Evolutionary conservation across 208 protist genomes (phyloP).

Genomic region (Trypanosomatidae sp.): DNA sequence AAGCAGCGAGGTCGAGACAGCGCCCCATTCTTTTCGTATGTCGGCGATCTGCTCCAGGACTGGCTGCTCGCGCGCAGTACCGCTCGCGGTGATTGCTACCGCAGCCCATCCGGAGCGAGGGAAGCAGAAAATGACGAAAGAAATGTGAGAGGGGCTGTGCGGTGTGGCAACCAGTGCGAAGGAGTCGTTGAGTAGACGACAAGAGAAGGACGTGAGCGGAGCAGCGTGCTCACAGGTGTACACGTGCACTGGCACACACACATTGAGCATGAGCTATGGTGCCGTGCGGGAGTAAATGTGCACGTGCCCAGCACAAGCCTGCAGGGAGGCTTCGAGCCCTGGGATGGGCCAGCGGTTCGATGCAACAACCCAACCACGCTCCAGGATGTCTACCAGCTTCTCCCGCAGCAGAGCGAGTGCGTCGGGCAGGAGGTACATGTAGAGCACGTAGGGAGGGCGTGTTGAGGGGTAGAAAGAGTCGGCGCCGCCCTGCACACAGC

Average conservation of each 20-base stretch:
- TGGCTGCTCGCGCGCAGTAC: neutral
- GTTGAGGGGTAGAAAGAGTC: neutral
- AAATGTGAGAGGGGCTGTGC: neutral
- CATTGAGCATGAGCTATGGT: neutral
- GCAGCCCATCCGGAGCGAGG: neutral
- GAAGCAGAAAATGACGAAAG: neutral
- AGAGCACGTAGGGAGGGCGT: slow-evolving; percentile 36
- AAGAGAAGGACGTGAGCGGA: neutral
- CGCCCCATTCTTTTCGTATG: neutral
- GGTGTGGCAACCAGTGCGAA: neutral
- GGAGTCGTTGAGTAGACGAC: neutral
- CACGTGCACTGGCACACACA: neutral
- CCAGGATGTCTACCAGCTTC: slow-evolving; percentile 33
- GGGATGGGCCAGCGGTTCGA: slow-evolving; percentile 74
- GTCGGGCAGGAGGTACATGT: slow-evolving; percentile 73
- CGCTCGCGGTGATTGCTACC: neutral
- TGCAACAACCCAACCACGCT: slow-evolving; percentile 41
- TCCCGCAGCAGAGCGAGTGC: slow-evolving; percentile 49
- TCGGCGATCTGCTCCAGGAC: neutral
- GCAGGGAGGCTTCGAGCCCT: slow-evolving; percentile 22
- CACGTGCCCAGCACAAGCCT: slow-evolving; percentile 25
- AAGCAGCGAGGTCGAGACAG: neutral
- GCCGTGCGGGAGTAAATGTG: slow-evolving; percentile 43
- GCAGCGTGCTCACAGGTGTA: neutral
- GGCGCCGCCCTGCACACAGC: slow-evolving; percentile 1